Conservation (phyloP, 495 filamentous ascomycete species). For the Neurospora tetraspora region DNA sequence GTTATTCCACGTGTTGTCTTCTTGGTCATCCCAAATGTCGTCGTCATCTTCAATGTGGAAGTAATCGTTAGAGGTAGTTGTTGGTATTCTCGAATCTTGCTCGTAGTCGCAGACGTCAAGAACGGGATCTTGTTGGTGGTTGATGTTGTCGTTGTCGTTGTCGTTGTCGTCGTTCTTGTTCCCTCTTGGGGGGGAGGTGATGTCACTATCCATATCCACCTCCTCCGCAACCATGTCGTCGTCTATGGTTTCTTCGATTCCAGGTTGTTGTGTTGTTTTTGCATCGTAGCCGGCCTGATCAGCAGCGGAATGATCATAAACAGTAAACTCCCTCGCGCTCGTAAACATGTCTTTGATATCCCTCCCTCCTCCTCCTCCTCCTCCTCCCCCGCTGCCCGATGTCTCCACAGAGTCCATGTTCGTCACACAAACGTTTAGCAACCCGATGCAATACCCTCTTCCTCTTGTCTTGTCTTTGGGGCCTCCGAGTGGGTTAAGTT, state of each 20-base stretch:
- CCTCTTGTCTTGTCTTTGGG: not conserved
- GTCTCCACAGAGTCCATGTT: constrained; percentile 57
- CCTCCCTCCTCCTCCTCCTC: constrained; percentile 33
- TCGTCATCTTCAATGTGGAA: constrained; percentile 21
- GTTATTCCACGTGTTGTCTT: constrained; percentile 20
- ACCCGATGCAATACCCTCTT: constrained; percentile 65
- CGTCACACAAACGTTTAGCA: constrained; percentile 79
- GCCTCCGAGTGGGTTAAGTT: constrained; percentile 48
- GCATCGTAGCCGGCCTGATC: not conserved
- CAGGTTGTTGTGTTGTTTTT: not conserved
- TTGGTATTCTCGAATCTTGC: not conserved
- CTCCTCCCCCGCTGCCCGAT: constrained; percentile 39
- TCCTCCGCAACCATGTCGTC: not conserved
- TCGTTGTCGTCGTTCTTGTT: too few species aligned
- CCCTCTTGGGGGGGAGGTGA: too few species aligned
- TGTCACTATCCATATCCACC: not conserved
- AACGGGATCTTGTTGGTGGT: constrained; percentile 7
- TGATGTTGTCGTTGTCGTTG: not conserved
- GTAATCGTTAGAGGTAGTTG: not conserved
- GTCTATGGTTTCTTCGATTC: not conserved
- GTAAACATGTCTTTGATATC: constrained; percentile 64
- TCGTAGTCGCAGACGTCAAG: not conserved
- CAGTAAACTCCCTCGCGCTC: constrained; percentile 55
- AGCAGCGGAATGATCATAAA: constrained; percentile 12
- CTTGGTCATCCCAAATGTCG: constrained; percentile 37